These are phyloP conservation scores for Trichosporon sp. DNA, from an alignment of 1,284 basidiomycete species.

Conservation along the genomic window DNA sequence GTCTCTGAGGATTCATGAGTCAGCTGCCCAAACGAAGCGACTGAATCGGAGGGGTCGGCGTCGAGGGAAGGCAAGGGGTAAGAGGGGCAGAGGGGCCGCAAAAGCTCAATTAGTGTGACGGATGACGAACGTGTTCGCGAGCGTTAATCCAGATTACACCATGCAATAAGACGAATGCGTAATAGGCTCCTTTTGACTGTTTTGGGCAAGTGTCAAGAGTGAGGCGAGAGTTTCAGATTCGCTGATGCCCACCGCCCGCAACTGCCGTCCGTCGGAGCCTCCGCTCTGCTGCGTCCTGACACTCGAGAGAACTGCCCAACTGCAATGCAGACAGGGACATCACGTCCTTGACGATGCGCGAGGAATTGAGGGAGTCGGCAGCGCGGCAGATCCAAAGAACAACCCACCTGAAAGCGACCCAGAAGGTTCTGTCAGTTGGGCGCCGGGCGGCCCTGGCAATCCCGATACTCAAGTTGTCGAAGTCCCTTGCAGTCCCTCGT, in stretches of 20 bases:
- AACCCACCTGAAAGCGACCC: neutral
- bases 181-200: neutral
- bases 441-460: neutral
- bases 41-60: neutral
- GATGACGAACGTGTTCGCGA: slow-evolving; percentile 18
- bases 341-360: neutral
- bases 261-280: neutral
- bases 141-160: neutral
- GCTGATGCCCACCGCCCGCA: neutral
- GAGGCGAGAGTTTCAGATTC: neutral
- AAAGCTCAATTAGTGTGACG: neutral
- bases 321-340: neutral
- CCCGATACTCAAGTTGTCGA: neutral
- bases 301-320: too few species aligned
- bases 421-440: neutral
- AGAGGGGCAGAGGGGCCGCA: neutral
- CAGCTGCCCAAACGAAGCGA: neutral
- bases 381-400: neutral
- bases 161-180: neutral
- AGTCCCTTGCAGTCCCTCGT: neutral
- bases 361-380: neutral
- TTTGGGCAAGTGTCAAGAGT: slow-evolving; percentile 1
- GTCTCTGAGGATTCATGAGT: too few species aligned
- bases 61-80: too few species aligned
- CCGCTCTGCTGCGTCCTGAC: neutral